Evolutionary conservation across 2,329 filamentous ascomycete genomes (phyloP).

Genomic region (Botrytis sinoallii): DNA sequence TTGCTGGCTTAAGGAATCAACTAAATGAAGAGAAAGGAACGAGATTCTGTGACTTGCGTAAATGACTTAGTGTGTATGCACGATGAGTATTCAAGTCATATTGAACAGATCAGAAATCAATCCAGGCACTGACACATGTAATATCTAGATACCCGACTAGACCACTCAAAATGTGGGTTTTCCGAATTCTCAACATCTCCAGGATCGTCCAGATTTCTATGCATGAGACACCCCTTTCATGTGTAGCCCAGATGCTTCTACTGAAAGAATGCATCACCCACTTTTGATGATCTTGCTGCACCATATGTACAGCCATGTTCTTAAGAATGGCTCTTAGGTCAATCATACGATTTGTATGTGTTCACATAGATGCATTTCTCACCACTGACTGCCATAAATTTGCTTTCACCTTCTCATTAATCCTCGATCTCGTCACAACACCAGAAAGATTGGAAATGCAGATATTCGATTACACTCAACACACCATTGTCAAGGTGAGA

Average conservation of each 20-base stretch:
- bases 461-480: neutral
- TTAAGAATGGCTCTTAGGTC: neutral
- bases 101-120: neutral
- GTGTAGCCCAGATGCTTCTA: neutral
- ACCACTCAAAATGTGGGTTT: neutral
- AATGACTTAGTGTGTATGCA: neutral
- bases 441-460: neutral
- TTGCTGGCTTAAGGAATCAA: neutral
- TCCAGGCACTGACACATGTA: no score
- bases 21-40: neutral
- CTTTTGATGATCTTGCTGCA: neutral
- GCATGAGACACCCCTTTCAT: neutral
- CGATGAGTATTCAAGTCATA: neutral
- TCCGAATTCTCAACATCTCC: neutral
- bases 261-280: neutral
- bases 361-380: neutral
- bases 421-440: neutral
- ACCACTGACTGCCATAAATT: neutral
- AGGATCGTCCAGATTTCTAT: neutral
- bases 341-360: neutral
- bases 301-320: neutral
- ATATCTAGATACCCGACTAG: neutral
- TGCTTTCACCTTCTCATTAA: neutral
- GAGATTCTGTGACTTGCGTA: neutral
- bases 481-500: neutral